Percentiles rank a stretch among this genome's conserved stretches.
phyloP scores from a whole-genome alignment of 495 filamentous ascomycete species.

The Staphylotrichum tortipilum region DNA sequence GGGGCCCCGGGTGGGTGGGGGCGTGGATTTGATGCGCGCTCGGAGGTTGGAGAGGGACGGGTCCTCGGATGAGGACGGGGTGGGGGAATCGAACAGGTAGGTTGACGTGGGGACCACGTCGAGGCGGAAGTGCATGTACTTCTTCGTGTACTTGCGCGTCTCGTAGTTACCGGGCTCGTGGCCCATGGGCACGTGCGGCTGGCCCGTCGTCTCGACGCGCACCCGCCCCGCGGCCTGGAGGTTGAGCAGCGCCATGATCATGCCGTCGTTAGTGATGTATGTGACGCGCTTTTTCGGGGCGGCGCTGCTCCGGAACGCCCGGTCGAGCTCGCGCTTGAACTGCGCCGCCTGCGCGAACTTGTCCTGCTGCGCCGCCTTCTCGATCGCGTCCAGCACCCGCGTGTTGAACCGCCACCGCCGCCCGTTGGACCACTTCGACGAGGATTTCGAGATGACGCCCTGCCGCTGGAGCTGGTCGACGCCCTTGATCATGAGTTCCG shows the following conservation, averaged over 20 bases:
- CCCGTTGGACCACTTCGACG: constrained; percentile 45
- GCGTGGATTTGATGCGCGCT: constrained; percentile 25
- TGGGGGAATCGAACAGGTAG: constrained; percentile 55
- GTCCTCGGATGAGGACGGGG: constrained; percentile 39
- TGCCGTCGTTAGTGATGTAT: constrained; percentile 51
- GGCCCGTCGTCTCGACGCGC: constrained; percentile 44
- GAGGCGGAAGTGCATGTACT: constrained; percentile 51
- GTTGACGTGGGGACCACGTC: constrained; percentile 46
- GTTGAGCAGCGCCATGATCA: constrained; percentile 61
- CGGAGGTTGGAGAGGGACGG: constrained; percentile 34
- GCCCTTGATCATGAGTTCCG: constrained; percentile 43
- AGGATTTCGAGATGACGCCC: constrained; percentile 51
- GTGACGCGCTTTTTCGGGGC: constrained; percentile 27
- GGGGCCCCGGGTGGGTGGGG: constrained; percentile 21
- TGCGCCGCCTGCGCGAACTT: constrained; percentile 45
- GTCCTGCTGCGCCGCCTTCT: constrained; percentile 36
- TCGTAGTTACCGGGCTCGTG: constrained; percentile 64
- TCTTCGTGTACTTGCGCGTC: constrained; percentile 60
- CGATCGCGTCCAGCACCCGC: constrained; percentile 41
- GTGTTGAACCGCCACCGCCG: constrained; percentile 53
- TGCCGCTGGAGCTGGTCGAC: constrained; percentile 49
- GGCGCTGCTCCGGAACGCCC: constrained; percentile 37
- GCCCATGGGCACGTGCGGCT: constrained; percentile 62
- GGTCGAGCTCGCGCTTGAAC: constrained; percentile 55
- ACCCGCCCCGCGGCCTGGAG: constrained; percentile 54